These are phyloP conservation scores for Clavulina sp. DNA, from an alignment of 768 basidiomycete species.

Conservation along the genomic window DNA sequence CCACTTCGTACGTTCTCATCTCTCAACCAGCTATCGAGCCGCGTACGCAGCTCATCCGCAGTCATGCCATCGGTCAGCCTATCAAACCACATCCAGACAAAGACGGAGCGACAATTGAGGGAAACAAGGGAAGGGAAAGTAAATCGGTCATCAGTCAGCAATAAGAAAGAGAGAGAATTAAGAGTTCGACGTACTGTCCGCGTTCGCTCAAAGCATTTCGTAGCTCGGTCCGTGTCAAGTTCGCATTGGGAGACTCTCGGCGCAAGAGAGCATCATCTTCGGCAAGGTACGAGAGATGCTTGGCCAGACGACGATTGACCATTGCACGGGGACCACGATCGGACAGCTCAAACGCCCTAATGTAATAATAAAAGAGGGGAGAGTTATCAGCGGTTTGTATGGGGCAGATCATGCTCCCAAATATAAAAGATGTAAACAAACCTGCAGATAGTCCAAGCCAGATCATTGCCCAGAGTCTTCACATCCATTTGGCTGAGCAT, in stretches of 20 bases:
- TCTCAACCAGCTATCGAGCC: too few relatives aligned
- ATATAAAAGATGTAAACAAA: constrained; percentile 25
- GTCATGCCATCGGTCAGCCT: too few relatives aligned
- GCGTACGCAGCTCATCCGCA: too few relatives aligned
- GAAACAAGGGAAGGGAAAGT: too few relatives aligned
- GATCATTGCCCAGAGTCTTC: constrained; percentile 20
- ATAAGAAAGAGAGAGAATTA: neutral
- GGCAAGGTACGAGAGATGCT: constrained; percentile 25
- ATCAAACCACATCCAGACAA: too few relatives aligned
- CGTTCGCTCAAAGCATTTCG: constrained; percentile 55
- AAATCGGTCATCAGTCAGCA: neutral
- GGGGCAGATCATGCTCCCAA: too few relatives aligned
- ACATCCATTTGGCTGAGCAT: constrained; percentile 7
- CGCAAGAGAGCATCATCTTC: constrained; percentile 48
- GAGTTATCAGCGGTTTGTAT: neutral
- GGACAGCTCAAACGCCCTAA: constrained; percentile 21
- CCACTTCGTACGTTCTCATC: too few relatives aligned
- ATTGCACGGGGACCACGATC: constrained; percentile 23
- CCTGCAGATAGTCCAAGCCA: constrained; percentile 38
- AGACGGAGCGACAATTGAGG: too few relatives aligned
- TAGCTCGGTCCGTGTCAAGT: constrained; percentile 37
- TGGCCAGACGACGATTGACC: constrained; percentile 22
- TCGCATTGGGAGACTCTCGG: constrained; percentile 27
- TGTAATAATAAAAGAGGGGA: neutral
- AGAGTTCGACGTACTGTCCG: constrained; percentile 43